Evolutionary conservation across 2,329 filamentous ascomycete genomes (phyloP), one percentile per base, ranked within the genome.

Genomic region (Pyrenochaeta sp.): DNA sequence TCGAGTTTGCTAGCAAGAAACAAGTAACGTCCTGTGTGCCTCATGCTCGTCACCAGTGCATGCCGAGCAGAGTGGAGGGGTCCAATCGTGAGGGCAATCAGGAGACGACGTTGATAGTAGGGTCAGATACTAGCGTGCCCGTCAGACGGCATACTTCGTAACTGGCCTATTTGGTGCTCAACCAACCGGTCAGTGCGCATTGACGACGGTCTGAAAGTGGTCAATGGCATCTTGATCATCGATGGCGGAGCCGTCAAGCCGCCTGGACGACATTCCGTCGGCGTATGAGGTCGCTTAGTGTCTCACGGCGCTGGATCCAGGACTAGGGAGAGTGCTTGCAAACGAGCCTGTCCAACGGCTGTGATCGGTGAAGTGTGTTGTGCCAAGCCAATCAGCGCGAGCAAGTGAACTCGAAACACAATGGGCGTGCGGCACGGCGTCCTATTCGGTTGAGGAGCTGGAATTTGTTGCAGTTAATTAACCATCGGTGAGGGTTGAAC

Each of bases 21-120:
- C 18, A 10, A 32, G 4, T 20, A 10, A 32, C n/a, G 8, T 10
- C 30, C 18, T 37, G 27, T 14, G 17, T 41, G 27, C 35, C 35
- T 43, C 42, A 39, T 50, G 47, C 38, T 43, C 38, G 40, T 34
- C 30, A 47, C 28, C 29, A 21, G 40, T 17, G 42, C 43, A 47
- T 43, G 29, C 17, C 28, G 21, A 31, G 38, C 37, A 28, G 37
- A 37, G 34, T 35, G 30, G 46, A 46, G 29, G 27, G 32, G 30
- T 43, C 39, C 26, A 19, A 26, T 31, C 20, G 14, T 29, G 40
- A 27, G 18, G 21, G n/a, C n/a, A n/a, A n/a, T n/a, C n/a, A n/a
- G n/a, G n/a, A 15, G 22, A 41, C 30, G 39, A 21, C 21, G 35
- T 35, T 18, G 22, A 22, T 19, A 4, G 30, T 30, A 37, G 20